phyloP scores from a whole-genome alignment of 345 rosid species.

The Mallotus nudiflorus region DNA sequence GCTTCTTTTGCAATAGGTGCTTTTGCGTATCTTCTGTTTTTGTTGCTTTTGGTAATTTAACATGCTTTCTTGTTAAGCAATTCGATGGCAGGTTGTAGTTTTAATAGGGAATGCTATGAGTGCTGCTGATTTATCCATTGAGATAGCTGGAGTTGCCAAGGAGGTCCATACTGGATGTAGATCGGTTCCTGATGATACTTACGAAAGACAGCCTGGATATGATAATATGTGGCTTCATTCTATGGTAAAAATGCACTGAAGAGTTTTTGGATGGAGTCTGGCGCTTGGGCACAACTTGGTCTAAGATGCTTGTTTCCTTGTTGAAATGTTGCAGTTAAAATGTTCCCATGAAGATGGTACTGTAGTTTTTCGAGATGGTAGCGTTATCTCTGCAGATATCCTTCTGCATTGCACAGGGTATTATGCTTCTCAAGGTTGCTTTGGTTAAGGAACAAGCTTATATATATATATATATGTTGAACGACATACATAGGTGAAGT shows the following conservation, averaged over 20 bases:
- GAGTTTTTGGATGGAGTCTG: background rate
- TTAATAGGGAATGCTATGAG: slow-evolving; percentile 65
- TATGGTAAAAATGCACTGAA: slow-evolving; percentile 48
- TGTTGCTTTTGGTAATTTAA: background rate
- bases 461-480: too few species aligned
- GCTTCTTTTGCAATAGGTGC: too few species aligned
- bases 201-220: slow-evolving; percentile 37
- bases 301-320: slow-evolving; percentile 14
- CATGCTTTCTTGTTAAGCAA: too few species aligned
- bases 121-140: slow-evolving; percentile 67
- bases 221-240: slow-evolving; percentile 68
- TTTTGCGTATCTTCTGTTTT: too few species aligned
- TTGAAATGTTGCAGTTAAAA: slow-evolving; percentile 53
- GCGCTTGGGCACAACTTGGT: slow-evolving; percentile 5
- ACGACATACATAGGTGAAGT: background rate
- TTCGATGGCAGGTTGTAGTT: too few species aligned
- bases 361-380: slow-evolving; percentile 58
- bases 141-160: slow-evolving; percentile 58
- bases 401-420: slow-evolving; percentile 88
- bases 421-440: too few species aligned
- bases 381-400: slow-evolving; percentile 42
- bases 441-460: too few species aligned
- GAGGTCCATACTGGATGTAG: slow-evolving; percentile 73
- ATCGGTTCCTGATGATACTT: slow-evolving; percentile 45
- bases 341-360: slow-evolving; percentile 56